A percentile compares a stretch with the other conserved stretches of the same genome.
phyloP scores from a whole-genome alignment of 805 yeast genomes.

The Schizosaccharomyces japonicus region DNA sequence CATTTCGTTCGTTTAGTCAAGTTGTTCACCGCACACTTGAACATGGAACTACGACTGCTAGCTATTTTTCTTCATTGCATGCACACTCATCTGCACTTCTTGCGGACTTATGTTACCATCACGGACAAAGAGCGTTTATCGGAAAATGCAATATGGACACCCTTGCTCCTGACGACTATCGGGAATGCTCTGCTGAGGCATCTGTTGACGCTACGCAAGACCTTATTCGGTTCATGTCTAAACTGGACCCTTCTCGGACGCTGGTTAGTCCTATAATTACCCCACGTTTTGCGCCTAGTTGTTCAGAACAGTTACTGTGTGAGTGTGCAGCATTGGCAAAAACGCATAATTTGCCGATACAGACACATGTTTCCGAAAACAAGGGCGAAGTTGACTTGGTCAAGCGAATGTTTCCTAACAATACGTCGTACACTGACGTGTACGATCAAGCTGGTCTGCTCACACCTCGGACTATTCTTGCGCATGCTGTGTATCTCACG shows the following conservation, averaged over 20 bases:
- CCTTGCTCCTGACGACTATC: constrained; percentile 50
- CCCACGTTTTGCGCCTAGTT: constrained; percentile 84
- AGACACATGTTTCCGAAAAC: constrained; percentile 82
- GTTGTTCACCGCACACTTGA: constrained; percentile 46
- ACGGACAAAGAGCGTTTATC: constrained; percentile 70
- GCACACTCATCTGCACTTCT: constrained; percentile 47
- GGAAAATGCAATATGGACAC: constrained; percentile 85
- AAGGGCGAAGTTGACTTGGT: constrained; percentile 54
- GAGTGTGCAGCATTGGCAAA: constrained; percentile 39
- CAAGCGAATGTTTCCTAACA: constrained; percentile 43
- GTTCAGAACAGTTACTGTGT: constrained; percentile 36
- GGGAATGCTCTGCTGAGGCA: constrained; percentile 29
- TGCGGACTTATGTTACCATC: constrained; percentile 39
- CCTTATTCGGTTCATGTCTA: constrained; percentile 32
- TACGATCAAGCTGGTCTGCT: constrained; percentile 42
- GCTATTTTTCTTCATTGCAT: constrained; percentile 79
- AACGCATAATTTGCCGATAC: constrained; percentile 36
- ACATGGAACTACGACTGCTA: constrained; percentile 77
- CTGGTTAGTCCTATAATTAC: constrained; percentile 54
- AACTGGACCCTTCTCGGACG: constrained; percentile 29
- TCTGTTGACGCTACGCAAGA: constrained; percentile 30
- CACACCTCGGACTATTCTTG: constrained; percentile 46
- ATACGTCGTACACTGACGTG: constrained; percentile 46
- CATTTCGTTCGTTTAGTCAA: constrained; percentile 36
- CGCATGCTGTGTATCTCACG: constrained; percentile 65